Evolutionary conservation across 352 stramenopile species (phyloP).

Genomic region (Hyaloperonospora arabidopsidis): DNA sequence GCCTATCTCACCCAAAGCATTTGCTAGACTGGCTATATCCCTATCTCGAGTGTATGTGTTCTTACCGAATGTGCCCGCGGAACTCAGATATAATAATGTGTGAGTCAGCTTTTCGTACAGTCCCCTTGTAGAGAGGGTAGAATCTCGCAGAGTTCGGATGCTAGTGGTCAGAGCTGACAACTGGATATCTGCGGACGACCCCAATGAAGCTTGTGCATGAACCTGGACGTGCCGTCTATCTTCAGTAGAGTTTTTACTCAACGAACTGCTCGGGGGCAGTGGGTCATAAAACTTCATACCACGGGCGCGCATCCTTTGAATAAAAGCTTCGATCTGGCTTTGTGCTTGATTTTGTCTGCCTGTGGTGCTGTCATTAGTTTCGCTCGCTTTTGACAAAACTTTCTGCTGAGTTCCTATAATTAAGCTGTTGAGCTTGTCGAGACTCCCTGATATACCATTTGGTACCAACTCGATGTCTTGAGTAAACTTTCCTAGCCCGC

Average conservation of each 20-base stretch:
- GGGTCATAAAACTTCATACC: slow-evolving; percentile 54
- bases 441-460: slow-evolving; percentile 44
- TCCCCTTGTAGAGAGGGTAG: slow-evolving; percentile 12
- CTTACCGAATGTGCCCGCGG: slow-evolving; percentile 15
- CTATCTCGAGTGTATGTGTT: slow-evolving; percentile 5
- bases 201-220: not conserved
- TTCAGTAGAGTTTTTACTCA: not conserved
- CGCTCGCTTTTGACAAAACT: slow-evolving; percentile 12
- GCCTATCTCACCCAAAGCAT: slow-evolving; percentile 61
- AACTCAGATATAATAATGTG: slow-evolving; percentile 48
- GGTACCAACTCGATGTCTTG: slow-evolving; percentile 58
- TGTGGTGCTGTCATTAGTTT: slow-evolving; percentile 4
- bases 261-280: slow-evolving; percentile 8
- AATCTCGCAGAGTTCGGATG: slow-evolving; percentile 26
- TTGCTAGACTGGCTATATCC: slow-evolving; percentile 33
- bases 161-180: slow-evolving; percentile 24
- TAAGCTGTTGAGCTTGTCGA: slow-evolving; percentile 66
- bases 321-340: slow-evolving; percentile 56
- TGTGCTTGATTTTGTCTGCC: slow-evolving; percentile 17
- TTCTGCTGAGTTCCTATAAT: slow-evolving; percentile 34
- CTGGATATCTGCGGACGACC: slow-evolving; percentile 16
- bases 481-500: slow-evolving; percentile 61
- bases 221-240: not conserved
- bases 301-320: slow-evolving; percentile 36
- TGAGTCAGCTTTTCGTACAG: slow-evolving; percentile 41